A percentile compares a stretch with the other conserved stretches of the same genome.
phyloP scores from a whole-genome alignment of 169 alveolate genomes.

The Plasmodium gonderi region DNA sequence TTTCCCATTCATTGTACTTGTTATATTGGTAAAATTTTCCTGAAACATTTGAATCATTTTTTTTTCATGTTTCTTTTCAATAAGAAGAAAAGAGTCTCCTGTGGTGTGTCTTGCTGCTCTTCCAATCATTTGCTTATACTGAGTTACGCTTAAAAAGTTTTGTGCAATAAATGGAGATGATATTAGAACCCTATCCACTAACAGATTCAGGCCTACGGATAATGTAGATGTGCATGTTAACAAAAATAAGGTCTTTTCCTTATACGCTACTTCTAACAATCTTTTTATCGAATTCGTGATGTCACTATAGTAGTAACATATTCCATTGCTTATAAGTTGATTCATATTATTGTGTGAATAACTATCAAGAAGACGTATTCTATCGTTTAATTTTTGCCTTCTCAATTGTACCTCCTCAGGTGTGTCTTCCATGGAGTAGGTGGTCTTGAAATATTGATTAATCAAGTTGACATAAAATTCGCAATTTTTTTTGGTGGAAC shows the following conservation, averaged over 20 bases:
- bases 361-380: constrained; percentile 15
- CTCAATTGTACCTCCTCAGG: neutral
- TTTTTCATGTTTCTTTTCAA: constrained; percentile 44
- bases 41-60: constrained; percentile 25
- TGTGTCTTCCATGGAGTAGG: neutral
- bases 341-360: constrained; percentile 40
- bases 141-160: constrained; percentile 42
- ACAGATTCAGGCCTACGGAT: constrained; percentile 53
- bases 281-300: constrained; percentile 11
- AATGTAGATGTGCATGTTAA: constrained; percentile 69
- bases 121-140: constrained; percentile 73
- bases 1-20: constrained; percentile 30
- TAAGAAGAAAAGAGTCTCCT: constrained; percentile 56
- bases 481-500: constrained; percentile 60
- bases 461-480: constrained; percentile 31
- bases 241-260: constrained; percentile 54
- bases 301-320: constrained; percentile 70
- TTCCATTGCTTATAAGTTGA: constrained; percentile 10
- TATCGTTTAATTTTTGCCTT: constrained; percentile 32
- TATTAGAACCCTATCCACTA: constrained; percentile 53
- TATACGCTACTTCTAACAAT: constrained; percentile 19
- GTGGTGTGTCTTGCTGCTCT: constrained; percentile 64
- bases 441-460: constrained; percentile 16
- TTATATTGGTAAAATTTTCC: constrained; percentile 25
- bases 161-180: constrained; percentile 73